phyloP scores from a whole-genome alignment of 2,329 filamentous ascomycete genomes.

The Pseudogymnoascus sp. region DNA sequence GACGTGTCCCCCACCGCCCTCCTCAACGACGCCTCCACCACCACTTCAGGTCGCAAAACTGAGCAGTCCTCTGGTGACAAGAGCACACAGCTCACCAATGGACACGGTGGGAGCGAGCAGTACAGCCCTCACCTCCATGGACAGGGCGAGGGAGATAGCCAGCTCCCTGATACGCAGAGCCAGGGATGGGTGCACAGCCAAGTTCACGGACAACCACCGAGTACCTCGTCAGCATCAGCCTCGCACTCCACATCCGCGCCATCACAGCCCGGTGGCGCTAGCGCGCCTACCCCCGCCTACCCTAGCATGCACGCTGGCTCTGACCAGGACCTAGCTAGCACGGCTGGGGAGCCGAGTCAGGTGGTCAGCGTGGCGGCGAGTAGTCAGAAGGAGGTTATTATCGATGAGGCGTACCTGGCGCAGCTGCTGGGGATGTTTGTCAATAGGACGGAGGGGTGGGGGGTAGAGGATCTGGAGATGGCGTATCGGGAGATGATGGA shows the following conservation, averaged over 20 bases:
- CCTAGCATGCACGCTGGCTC: conserved; percentile 14
- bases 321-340: not conserved
- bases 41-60: conserved; percentile 73
- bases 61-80: conserved; percentile 60
- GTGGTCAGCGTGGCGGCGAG: not conserved
- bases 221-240: not conserved
- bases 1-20: conserved; percentile 51
- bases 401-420: conserved; percentile 33
- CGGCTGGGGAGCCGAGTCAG: not conserved
- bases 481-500: conserved; percentile 88
- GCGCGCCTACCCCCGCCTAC: conserved; percentile 18
- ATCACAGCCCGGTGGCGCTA: not conserved
- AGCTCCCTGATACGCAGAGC: conserved; percentile 45
- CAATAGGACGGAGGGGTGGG: conserved; percentile 24
- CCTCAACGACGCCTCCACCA: conserved; percentile 83
- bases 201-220: not conserved
- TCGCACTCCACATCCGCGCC: not conserved
- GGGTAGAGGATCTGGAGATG: conserved; percentile 91
- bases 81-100: conserved; percentile 68
- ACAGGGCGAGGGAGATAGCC: conserved; percentile 24
- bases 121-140: conserved; percentile 20
- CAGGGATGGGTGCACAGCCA: conserved; percentile 1
- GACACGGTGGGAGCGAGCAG: conserved; percentile 32
- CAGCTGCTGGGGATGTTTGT: conserved; percentile 20
- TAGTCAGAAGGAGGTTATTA: conserved; percentile 27